Evolutionary conservation across 164 flowering plant species (phyloP), one percentile per base, ranked within the genome.

Genomic region (Berberis vulgaris): DNA sequence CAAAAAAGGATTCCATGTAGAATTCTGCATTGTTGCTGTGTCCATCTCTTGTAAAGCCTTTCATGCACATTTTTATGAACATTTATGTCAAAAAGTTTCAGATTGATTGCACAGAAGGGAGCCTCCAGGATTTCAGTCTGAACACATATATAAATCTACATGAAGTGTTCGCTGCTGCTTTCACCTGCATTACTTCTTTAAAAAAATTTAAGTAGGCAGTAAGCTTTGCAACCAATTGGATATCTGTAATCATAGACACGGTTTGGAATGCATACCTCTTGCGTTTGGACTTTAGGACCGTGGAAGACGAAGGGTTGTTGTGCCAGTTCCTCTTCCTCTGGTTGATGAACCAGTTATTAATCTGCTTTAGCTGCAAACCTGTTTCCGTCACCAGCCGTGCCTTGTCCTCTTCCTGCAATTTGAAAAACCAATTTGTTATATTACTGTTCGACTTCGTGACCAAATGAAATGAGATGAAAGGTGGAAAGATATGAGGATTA

Each of bases 301-400:
- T 26, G 0, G 26, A 81, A 9, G 92, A 74, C 8, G 96, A 83
- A 53, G 91, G 77, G 62, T 83, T 86, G 66, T 73, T 84, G 68
- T 85, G 89, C 96, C 96, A 89, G 55, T 89, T 89, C 73, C 96
- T 83, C 77, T 89, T 89, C 69, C 96, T 78, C 71, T 89, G 96
- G 75, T 89, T 89, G 65, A 89, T 89, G 68, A 86, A 89, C 93
- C 96, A 89, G 68, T 89, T 89, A 43, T 89, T 89, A 39, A 89
- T 89, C 83, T 89, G 96, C 78, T 89, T 89, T 57, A 87, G 67
- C 58, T 87, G 91, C 85, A 89, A 73, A 8, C 96, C 96, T 3
- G 96, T 89, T 75, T 87, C 93, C 70, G 83, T 84, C 69, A 89
- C 96, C 78, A 89, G 65, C 68, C 82, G 79, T 42, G 91, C 91